phyloP scores from a whole-genome alignment of 2,329 filamentous ascomycete species.

The Arthrinium phaeospermum region DNA sequence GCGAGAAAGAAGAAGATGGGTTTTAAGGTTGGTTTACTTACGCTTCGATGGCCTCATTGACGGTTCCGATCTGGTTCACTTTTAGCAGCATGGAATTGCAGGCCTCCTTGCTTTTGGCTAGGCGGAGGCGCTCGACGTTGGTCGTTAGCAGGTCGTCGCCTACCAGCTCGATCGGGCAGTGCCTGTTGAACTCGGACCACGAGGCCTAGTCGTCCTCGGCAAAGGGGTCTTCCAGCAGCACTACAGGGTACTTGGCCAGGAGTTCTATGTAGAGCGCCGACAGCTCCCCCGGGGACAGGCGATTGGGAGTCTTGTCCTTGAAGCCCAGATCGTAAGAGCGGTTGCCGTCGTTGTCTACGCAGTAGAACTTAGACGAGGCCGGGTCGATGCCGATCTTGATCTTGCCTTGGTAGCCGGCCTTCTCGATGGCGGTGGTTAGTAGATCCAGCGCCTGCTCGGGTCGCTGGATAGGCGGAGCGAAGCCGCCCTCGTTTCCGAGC shows the following conservation, averaged over 20 bases:
- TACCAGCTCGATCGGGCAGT: constrained; percentile 42
- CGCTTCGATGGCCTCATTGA: constrained; percentile 47
- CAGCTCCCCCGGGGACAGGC: constrained; percentile 35
- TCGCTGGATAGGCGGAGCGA: constrained; percentile 42
- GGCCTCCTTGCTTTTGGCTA: no score
- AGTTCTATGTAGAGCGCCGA: constrained; percentile 38
- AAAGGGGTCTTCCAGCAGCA: constrained; percentile 48
- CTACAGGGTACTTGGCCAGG: constrained; percentile 43
- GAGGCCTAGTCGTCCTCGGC: constrained; percentile 45
- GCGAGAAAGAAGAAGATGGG: no score
- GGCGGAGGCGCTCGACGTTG: constrained; percentile 36
- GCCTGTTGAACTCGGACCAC: constrained; percentile 43
- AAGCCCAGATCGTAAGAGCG: constrained; percentile 44
- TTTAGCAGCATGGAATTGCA: no score
- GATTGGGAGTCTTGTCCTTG: constrained; percentile 37
- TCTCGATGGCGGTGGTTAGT: constrained; percentile 34
- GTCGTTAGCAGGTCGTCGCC: constrained; percentile 48
- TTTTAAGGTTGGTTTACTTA: constrained; percentile 28
- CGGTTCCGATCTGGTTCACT: constrained; percentile 41
- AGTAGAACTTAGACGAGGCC: constrained; percentile 46
- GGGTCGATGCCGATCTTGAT: constrained; percentile 48
- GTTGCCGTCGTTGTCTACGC: constrained; percentile 25
- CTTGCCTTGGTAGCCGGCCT: constrained; percentile 37
- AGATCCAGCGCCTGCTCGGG: constrained; percentile 43
- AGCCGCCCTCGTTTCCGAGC: constrained; percentile 44